Evolutionary conservation across 106 monocot genomes (phyloP), one percentile per base, ranked within the genome.

Genomic region (Dendrobium nobile): DNA sequence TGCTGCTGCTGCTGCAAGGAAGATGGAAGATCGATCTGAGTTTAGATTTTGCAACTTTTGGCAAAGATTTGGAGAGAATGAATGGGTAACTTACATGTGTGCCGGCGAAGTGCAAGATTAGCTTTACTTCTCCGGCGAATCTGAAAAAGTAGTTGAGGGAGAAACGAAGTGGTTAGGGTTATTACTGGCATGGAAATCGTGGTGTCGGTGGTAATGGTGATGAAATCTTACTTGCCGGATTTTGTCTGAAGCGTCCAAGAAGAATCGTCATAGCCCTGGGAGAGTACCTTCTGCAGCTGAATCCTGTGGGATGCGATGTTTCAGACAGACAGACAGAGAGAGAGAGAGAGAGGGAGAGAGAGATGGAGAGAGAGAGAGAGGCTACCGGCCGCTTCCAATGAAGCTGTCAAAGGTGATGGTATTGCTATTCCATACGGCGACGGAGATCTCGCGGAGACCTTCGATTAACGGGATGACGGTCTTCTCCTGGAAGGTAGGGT

Each of bases 101-200:
- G 33, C 28, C 10, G 16, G 84, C 24, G 73, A 84, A 92, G 77
- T 96, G 96, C 92, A 96, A 82, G 59, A 96, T 93, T 58, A 92
- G 64, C 56, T 86, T 92, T 67, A 96, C 88, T 79, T 96, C 96
- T 45, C 96, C 93, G 19, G 86, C 93, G 79, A 78, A 93, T 59
- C 93, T 93, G 84, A 17, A 85, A 37, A 51, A 61, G n/a, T 76
- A 17, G 5, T 24, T 18, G 76, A 74, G 37, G 44, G 5, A 73
- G 44, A 44, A 45, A 10, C 70, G 24, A 37, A 37, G 37, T 40
- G 10, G 22, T 26, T 9, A 67, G 5, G 22, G 26, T 47, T 15
- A 70, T 75, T 73, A 0, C 13, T 20, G 9, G 27, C 18, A 8
- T 27, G 6, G 56, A 55, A 41, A 43, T 20, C 9, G 41, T 54